Base-by-base conservation (phyloP, 1,139 yeast species). In the Candida mesenterica region DNA sequence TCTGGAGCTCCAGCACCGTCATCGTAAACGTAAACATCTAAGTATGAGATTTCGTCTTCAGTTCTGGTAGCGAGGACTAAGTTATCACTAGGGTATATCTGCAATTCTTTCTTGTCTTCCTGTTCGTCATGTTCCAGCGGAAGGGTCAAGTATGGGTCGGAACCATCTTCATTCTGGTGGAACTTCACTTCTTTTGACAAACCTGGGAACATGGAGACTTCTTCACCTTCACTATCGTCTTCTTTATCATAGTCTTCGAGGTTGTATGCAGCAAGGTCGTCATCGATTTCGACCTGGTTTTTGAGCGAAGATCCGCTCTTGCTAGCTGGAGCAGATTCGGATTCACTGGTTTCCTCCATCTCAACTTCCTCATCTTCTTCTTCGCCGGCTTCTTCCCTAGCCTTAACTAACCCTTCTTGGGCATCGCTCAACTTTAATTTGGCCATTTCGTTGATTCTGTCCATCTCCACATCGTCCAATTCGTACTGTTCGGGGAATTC, bases 21-120 rank as follows among this genome's bases (percentile, higher is more conserved):
- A 58, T 92, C 97, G 59, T 90, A 92, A 19, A 94, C 87, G 53
- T 90, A 90, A 2, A 92, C 94, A 53, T 92, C 98, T 53, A 92
- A 70, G 55, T 84, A 86, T 10, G 97, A 89, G 30, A 92, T 74
- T 36, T 92, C 97, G 58, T 92, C 98, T 56, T 92, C 97, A 2
- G 99, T 94, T 66, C 96, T 82, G 1, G 97, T 84, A 9, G 96
- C 90, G 48, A 92, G 71, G 25, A 92, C 78, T 65, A 92, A 65
- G 57, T 89, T 90, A 61, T 92, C 99, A 2, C 94, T 82, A 29
- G 96, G 94, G 50, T 84, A 80, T 32, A 94, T 79, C 57, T 87
- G 96, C 49, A 83, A 68, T 55, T 92, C 97, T 46, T 80, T 76
- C 55, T 83, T 82, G 45, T 87, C 96, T 52, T 83, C 84, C 36